Evolutionary conservation across 2,329 filamentous ascomycete genomes (phyloP), one percentile per base, ranked within the genome.

Genomic region (Ophiostoma triangulosporum): DNA sequence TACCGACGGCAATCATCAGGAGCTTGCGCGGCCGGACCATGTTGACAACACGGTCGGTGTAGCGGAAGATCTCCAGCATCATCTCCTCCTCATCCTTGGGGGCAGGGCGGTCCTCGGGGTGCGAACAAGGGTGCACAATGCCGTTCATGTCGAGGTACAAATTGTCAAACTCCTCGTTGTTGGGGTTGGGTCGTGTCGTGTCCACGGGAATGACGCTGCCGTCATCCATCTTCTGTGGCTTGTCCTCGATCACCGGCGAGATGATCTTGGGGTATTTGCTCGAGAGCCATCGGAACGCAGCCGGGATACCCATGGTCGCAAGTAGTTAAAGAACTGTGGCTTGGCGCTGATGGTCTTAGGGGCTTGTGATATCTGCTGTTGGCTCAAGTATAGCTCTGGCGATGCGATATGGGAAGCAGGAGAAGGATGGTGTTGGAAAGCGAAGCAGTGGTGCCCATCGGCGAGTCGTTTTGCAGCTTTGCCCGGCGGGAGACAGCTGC

Each of bases 81-180:
- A 98, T 98, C 71, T 97, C 93, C 67, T 95, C 88, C 72, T 98
- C 93, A 57, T 93, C 91, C 64, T 84, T 86, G 11, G 93, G 93
- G 4, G 93, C 81, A 2, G 93, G 89, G 58, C 82, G 81, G 64
- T 97, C 91, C 68, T 98, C 93, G 0, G 93, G 93, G 70, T 98
- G 93, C 48, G 91, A 95, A 71, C 93, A 98, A 31, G 94, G 94
- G 73, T 98, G 93, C 35, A 98, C 93, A 60, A 98, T 98, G 66
- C 93, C 94, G 69, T 98, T 98, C 91, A 98, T 97, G 64, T 98
- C 93, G 58, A 98, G 80, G 65, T 98, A 98, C 6, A 98, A 75
- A 64, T 98, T 98, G 71, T 98, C 91, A 64, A 95, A 87, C 68
- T 98, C 93, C 70, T 97, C 91, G 66, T 89, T 89, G 70, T 98